Evolutionary conservation across 768 basidiomycete species (phyloP).

Genomic region (Strobilomyces confusus): DNA sequence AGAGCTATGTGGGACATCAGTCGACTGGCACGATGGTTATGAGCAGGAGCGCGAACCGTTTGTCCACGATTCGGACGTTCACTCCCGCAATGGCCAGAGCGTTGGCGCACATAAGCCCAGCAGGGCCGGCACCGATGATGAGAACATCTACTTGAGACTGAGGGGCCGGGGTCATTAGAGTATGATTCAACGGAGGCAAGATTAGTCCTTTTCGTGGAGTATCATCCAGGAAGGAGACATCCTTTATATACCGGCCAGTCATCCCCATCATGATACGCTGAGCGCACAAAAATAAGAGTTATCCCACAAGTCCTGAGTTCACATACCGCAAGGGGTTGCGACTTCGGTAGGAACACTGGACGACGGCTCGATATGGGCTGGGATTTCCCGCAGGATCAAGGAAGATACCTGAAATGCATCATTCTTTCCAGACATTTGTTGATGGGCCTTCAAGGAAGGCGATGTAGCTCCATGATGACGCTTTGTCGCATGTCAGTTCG

Average conservation of each 20-base stretch:
- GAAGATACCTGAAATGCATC: not conserved
- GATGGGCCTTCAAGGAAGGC: not conserved
- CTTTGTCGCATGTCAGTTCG: not conserved
- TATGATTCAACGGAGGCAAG: not conserved
- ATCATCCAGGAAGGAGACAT: not conserved
- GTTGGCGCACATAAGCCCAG: slow-evolving; percentile 43
- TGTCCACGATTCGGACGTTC: slow-evolving; percentile 38
- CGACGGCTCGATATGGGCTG: not conserved
- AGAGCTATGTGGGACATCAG: slow-evolving; percentile 8
- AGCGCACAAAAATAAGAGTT: not conserved
- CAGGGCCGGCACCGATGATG: slow-evolving; percentile 41
- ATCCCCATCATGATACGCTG: not conserved
- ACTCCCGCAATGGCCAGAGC: slow-evolving; percentile 35
- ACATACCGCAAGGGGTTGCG: not conserved
- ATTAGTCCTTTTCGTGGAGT: slow-evolving; percentile 2
- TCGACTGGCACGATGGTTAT: not conserved
- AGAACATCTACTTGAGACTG: slow-evolving; percentile 37
- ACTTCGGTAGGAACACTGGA: not conserved
- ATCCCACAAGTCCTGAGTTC: not conserved
- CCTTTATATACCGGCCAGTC: slow-evolving; percentile 1
- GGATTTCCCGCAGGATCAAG: slow-evolving; percentile 2
- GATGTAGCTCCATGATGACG: not conserved
- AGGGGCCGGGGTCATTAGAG: slow-evolving; percentile 12
- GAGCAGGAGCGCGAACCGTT: slow-evolving; percentile 28
- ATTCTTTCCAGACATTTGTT: not conserved